These are phyloP conservation scores for Elymus sibiricus DNA, from an alignment of 176 grass and related monocot genomes.

Conservation along the genomic window DNA sequence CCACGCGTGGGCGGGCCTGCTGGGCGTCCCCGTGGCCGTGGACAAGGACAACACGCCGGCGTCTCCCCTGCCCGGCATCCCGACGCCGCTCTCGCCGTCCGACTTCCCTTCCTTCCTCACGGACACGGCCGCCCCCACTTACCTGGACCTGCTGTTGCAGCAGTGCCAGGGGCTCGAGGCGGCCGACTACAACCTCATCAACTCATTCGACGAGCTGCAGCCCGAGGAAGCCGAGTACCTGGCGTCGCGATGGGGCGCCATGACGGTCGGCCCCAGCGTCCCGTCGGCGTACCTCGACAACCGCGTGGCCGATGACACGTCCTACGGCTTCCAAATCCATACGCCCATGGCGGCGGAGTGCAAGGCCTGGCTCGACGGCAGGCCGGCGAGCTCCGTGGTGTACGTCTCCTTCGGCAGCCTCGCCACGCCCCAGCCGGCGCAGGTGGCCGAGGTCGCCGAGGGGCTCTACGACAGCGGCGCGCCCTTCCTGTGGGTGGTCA, in stretches of 20 bases:
- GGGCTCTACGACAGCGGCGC: neutral
- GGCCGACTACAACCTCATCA: constrained; percentile 54
- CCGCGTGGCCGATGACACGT: constrained; percentile 19
- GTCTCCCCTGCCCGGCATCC: constrained; percentile 24
- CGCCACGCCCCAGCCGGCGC: neutral
- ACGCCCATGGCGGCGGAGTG: neutral
- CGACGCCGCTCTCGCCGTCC: constrained; percentile 33
- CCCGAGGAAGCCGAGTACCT: constrained; percentile 28
- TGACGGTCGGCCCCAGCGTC: constrained; percentile 18
- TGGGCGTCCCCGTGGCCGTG: neutral
- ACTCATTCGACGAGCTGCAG: constrained; percentile 65
- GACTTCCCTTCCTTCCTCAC: too few relatives aligned
- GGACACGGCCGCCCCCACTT: neutral
- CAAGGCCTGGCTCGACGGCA: constrained; percentile 36
- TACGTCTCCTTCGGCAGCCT: constrained; percentile 60
- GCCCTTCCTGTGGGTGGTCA: too few relatives aligned
- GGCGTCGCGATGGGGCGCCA: constrained; percentile 1
- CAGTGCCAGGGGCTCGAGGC: constrained; percentile 44
- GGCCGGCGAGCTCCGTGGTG: constrained; percentile 4
- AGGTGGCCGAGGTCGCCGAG: constrained; percentile 37
- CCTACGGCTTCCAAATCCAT: constrained; percentile 45
- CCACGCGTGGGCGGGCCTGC: constrained; percentile 33
- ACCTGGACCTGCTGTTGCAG: constrained; percentile 29
- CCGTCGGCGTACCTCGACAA: neutral
- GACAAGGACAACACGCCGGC: neutral